Evolutionary conservation across 1,284 basidiomycete genomes (phyloP).

Genomic region (Moesziomyces sp.): DNA sequence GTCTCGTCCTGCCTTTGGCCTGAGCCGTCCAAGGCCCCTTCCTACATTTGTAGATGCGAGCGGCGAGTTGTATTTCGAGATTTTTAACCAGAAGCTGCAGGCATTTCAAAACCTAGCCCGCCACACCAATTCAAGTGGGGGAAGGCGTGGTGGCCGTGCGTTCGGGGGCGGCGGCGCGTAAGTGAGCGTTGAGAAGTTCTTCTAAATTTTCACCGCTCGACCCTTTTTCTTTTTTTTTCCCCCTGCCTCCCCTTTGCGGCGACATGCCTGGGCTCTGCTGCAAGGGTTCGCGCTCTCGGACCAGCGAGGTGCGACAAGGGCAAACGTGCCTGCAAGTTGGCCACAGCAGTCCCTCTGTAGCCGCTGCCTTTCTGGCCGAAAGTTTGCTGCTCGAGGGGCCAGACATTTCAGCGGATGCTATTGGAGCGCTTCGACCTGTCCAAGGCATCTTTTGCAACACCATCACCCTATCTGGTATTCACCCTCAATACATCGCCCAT

Average conservation of each 20-base stretch:
- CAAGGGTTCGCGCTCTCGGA: too few relatives aligned
- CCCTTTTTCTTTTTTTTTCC: conserved; percentile 7
- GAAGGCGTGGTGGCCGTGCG: neutral
- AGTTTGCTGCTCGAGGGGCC: too few relatives aligned
- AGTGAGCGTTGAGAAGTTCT: conserved; percentile 8
- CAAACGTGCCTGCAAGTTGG: too few relatives aligned
- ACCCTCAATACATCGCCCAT: conserved; percentile 16
- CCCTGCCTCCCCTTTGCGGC: too few relatives aligned
- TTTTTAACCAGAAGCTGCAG: too few relatives aligned
- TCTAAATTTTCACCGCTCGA: conserved; percentile 18
- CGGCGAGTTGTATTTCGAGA: too few relatives aligned
- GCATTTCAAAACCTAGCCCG: neutral
- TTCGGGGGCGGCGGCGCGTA: conserved; percentile 1
- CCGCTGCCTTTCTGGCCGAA: too few relatives aligned
- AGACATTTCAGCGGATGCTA: too few relatives aligned
- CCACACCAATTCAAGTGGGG: conserved; percentile 1
- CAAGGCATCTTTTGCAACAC: neutral
- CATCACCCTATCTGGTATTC: conserved; percentile 41
- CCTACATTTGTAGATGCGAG: neutral
- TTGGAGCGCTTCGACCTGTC: neutral
- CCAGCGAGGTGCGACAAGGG: too few relatives aligned
- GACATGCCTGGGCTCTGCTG: conserved; percentile 4
- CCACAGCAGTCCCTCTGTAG: too few relatives aligned
- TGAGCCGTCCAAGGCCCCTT: too few relatives aligned
- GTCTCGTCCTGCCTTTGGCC: too few relatives aligned